Base-by-base conservation (phyloP, 208 protist species). In the Leishmania tropica region DNA sequence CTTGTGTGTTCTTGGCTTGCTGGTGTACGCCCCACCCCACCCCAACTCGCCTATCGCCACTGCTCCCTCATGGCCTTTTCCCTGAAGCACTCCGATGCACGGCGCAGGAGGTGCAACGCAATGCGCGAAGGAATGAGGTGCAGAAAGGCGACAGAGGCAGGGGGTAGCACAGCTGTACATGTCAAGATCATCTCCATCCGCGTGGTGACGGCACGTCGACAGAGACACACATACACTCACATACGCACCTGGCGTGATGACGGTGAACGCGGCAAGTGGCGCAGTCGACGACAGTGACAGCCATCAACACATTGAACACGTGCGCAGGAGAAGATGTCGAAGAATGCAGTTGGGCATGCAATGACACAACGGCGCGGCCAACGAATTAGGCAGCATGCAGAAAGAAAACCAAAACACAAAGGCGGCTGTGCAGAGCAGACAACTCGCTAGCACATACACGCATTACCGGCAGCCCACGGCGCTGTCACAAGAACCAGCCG, bases 91-190 rank as follows among this genome's bases (percentile, higher is more conserved):
- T 21, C 11, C 28, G 13, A 37, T 17, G 28, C 31, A 35, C 31
- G 28, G 10, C 2, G 65, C 60, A 76, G 51, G 62, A 83, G 37
- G 73, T 8, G 56, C 19, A 71, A 62, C 24, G 48, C 17, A 28
- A 48, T 42, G 58, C 15, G 31, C 62, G 62, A 37, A 21, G 62
- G 13, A 35, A 13, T 40, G 10, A 54, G 21, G 21, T 31, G 17
- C 2, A 47, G 13, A 19, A 6, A 85, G 77, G 56, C 51, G 67
- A n/a, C 45, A 85, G 76, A 73, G 80, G n/a, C 47, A 11, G 37
- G 10, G 40, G 28, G 13, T 35, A 0, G 45, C 15, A 28, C 42
- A 11, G 67, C 11, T 1, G 67, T n/a, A 31, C 0, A 31, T 47
- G 67, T 1, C 11, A 8, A 11, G 24, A 21, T 6, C 28, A 35